Evolutionary conservation across 257 asterid genomes (phyloP), one percentile per base, ranked within the genome.

Genomic region (Striga asiatica): DNA sequence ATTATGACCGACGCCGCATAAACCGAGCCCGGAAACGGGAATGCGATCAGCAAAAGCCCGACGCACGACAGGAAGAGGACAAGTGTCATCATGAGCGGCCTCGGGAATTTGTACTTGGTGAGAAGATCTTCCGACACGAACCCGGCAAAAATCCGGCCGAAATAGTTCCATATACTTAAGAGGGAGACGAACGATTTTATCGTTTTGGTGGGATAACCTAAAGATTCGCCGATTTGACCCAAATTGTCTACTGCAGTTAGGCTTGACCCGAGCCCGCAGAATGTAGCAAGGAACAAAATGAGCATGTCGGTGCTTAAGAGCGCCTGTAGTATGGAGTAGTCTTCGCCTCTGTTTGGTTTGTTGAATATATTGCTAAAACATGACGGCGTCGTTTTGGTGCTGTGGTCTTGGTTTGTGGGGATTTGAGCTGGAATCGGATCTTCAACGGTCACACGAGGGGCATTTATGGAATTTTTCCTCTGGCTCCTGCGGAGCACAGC

Each of bases 201-300:
- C 1, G 95, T 85, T 55, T 76, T 82, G 7, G 67, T 69, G 5
- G 95, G 93, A 67, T 85, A 85, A 2, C 89, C 89, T 19, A 85
- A 57, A 1, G 95, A 72, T 46, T 82, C 89, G 0, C 93, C 95
- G 11, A 82, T 82, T 45, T 85, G 93, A 1, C 95, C 93, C 56
- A 85, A 51, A 75, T 85, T 85, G 62, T 85, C 93, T 0, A 85
- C 89, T 0, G 88, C 93, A 4, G 95, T 85, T 12, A 85, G 56
- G 52, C 93, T 85, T 5, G 87, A 72, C 0, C 95, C 95, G 27
- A 85, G 58, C 1, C 95, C 93, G 52, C 95, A 85, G 23, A 82
- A 75, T 0, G 93, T 80, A 7, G 89, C 93, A 0, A 85, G 23
- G 50, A 85, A 82, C 38, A 85, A 52, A 20, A 78, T 39, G 25